Base-by-base conservation (phyloP, 257 asterid species). In the Solanum rostratum region DNA sequence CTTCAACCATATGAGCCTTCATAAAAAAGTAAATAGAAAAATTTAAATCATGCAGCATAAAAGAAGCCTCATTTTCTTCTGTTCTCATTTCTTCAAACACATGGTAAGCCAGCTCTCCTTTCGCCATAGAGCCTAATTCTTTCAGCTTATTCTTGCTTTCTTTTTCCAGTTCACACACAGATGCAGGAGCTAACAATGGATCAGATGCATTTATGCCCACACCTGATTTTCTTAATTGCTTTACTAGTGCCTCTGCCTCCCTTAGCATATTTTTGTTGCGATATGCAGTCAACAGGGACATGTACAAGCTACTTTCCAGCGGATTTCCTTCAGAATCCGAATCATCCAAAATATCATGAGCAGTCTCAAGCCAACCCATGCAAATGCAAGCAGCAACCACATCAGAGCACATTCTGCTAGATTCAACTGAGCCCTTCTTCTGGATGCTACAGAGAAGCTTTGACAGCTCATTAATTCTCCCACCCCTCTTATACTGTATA, bases 261-360 rank as follows among this genome's bases (percentile, higher is more conserved):
- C 87, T 91, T 79, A 83, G 74, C 99, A 92, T 90, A 54, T 89
- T 85, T 53, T 80, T 85, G 65, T 69, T 16, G 84, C 86, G 71
- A 88, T 95, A 93, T 78, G 97, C 95, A 53, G 88, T 24, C 87
- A 93, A 86, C 62, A 96, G 96, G 78, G 91, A 90, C 52, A 45
- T 15, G 86, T 92, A 93, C 3, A 90, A 90, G 80, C 90, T 55
- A 85, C 66, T 85, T 63, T 81, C 83, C 2, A 86, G 84, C 55
- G 84, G 55, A 53, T 80, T 89, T 66, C 92, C 91, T 55, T 87
- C 93, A 19, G 83, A 87, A 86, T 89, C 92, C 89, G 92, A 88
- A 78, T 96, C 99, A 55, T 96, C 99, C 89, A 96, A 80, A 84
- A 95, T 90, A 91, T 96, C 98, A 85, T 96, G 99, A 84, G 99